Base-by-base conservation (phyloP, 768 basidiomycete species). In the Russula emetica region DNA sequence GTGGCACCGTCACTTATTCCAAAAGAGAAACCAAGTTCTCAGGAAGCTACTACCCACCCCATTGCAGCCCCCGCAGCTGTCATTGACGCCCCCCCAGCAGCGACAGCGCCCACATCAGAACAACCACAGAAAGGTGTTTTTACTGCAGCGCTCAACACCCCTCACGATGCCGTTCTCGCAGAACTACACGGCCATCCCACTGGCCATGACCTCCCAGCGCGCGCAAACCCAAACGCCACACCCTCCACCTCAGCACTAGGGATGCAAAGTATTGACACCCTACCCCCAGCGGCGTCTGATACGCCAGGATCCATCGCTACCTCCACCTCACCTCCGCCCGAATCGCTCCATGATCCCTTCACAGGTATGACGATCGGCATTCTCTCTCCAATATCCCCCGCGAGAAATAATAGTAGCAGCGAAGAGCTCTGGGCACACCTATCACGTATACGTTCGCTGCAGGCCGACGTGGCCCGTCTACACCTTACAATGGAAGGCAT, bases 401-500 rank as follows among this genome's bases (percentile, higher is more conserved):
- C 22, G 58, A 64, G 65, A 70, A 32, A 65, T 69, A 26, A 66
- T 9, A 22, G 9, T 11, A 74, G 26, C 66, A 54, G 34, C 56
- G 82, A 81, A 56, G 82, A 80, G 58, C 72, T 88, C 55, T 92
- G 90, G 90, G 70, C 80, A 0, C 84, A 86, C 65, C 79, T 92
- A 18, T 83, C 83, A 22, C 80, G 79, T 50, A 85, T 92, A n/a
- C 72, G 89, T 66, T 85, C 85, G 42, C 73, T 92, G 34, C 88
- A 92, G 72, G 83, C 81, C 60, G 83, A 88, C 66, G 83, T 92
- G 38, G 85, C 89, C 6, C 77, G 76, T 66, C 83, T 88, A 81
- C 90, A 91, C 70, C 74, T 85, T 11, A 83, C 86, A 28, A 88
- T 92, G 87, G 90, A 92, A 72, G 81, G 81, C 45, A 79, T 87